These are phyloP conservation scores for Clathrus columnatus DNA, from an alignment of 768 basidiomycete species.

Conservation along the genomic window DNA sequence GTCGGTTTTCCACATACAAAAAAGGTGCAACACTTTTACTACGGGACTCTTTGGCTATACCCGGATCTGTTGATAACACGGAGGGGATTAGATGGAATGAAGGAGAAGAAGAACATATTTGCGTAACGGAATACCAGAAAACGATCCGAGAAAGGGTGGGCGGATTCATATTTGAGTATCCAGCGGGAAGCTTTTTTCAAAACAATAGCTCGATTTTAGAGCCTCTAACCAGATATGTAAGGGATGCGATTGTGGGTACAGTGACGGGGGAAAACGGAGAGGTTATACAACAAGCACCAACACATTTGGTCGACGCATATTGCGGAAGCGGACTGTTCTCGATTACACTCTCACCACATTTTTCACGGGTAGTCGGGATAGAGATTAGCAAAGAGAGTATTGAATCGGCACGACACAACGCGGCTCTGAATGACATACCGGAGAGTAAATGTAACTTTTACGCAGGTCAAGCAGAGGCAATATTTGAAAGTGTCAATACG, in stretches of 20 bases:
- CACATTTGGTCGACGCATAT: slow-evolving; percentile 92
- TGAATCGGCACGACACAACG: slow-evolving; percentile 57
- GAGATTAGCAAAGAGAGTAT: slow-evolving; percentile 75
- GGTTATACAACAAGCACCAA: slow-evolving; percentile 28
- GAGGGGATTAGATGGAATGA: no score
- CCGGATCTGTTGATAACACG: no score
- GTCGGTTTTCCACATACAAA: slow-evolving; percentile 73
- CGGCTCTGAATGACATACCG: slow-evolving; percentile 51
- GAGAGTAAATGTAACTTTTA: slow-evolving; percentile 53
- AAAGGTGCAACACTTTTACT: slow-evolving; percentile 85
- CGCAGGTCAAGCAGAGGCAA: slow-evolving; percentile 78
- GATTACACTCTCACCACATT: slow-evolving; percentile 69
- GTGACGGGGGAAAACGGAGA: neutral
- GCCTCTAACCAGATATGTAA: slow-evolving; percentile 78
- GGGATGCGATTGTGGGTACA: slow-evolving; percentile 61
- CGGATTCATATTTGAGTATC: slow-evolving; percentile 72
- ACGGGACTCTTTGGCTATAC: slow-evolving; percentile 64
- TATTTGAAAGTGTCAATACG: slow-evolving; percentile 48
- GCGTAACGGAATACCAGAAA: slow-evolving; percentile 74
- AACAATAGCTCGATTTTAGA: slow-evolving; percentile 93
- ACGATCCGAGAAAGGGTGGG: slow-evolving; percentile 82
- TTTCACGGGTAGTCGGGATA: slow-evolving; percentile 75
- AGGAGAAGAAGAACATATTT: slow-evolving; percentile 56
- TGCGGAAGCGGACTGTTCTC: slow-evolving; percentile 88
- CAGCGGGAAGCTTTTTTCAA: slow-evolving; percentile 90